A percentile compares a stretch with the other conserved stretches of the same genome.
Evolutionary conservation across 192 early-diverging fungal genomes (phyloP).

Genomic region (Chytriomyces sp.): DNA sequence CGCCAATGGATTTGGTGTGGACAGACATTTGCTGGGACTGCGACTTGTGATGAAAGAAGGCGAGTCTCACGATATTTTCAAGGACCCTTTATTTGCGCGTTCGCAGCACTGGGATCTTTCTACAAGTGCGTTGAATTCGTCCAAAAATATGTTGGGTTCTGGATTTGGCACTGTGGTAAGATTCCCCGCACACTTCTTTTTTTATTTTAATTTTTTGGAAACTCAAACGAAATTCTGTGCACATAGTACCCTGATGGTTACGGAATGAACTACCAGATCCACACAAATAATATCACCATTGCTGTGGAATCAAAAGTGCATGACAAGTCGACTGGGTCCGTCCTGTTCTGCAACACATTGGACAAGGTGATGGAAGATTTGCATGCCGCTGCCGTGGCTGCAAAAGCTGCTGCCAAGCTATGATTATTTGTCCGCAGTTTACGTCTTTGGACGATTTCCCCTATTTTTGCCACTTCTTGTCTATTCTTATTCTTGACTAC

Average conservation of each 20-base stretch:
- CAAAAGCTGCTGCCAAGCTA: conserved; percentile 5
- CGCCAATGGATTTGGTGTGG: conserved; percentile 71
- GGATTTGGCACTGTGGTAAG: conserved; percentile 82
- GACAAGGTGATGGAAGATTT: conserved; percentile 41
- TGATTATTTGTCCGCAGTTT: neutral
- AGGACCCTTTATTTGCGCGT: conserved; percentile 72
- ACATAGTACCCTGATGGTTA: conserved; percentile 71
- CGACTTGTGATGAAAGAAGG: conserved; percentile 56
- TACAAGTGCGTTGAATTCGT: conserved; percentile 76
- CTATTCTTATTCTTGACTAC: too few relatives aligned
- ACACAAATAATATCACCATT: conserved; percentile 70
- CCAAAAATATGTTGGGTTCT: conserved; percentile 70
- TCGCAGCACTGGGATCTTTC: conserved; percentile 74
- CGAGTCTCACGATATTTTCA: conserved; percentile 48
- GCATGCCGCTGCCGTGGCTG: neutral
- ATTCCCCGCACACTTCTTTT: conserved; percentile 12
- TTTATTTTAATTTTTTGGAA: conserved; percentile 5
- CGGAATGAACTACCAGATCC: conserved; percentile 85
- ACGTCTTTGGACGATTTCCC: too few relatives aligned
- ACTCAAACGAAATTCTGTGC: neutral
- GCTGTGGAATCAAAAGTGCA: conserved; percentile 76
- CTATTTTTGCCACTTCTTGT: too few relatives aligned
- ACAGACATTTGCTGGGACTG: conserved; percentile 85
- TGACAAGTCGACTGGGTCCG: conserved; percentile 33
- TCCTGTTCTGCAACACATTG: conserved; percentile 41